Evolutionary conservation across 208 protist species (phyloP).

Genomic region (Crithidia sp.): DNA sequence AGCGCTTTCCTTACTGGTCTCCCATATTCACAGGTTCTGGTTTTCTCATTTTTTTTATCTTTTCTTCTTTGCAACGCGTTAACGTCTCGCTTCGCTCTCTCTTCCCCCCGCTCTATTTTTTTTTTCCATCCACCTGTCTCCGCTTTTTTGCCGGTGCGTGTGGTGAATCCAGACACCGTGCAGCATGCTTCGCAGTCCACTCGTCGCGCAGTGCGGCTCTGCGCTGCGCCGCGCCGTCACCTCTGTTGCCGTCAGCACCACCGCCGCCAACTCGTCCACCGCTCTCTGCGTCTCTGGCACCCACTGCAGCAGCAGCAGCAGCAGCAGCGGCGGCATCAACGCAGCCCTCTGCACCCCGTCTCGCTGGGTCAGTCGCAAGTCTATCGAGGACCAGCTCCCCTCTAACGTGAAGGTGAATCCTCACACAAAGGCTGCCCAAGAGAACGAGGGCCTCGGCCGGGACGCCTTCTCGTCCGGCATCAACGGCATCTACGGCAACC

Average conservation of each 20-base stretch:
- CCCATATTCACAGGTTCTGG: not conserved
- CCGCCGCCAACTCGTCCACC: not conserved
- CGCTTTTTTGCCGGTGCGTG: not conserved
- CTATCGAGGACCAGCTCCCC: constrained; percentile 46
- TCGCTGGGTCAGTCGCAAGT: constrained; percentile 26
- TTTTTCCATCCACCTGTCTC: not conserved
- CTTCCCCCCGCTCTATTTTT: not conserved
- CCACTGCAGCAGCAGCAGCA: too few species aligned
- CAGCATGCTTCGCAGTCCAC: not conserved
- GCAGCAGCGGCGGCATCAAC: too few species aligned
- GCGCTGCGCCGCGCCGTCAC: not conserved
- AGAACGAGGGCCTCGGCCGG: constrained; percentile 28
- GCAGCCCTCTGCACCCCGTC: not conserved
- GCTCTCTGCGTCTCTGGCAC: not conserved
- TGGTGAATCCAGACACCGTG: not conserved
- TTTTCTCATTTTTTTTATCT: not conserved
- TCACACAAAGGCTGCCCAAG: constrained; percentile 12
- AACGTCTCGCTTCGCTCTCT: too few species aligned
- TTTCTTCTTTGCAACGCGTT: constrained; percentile 1
- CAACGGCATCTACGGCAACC: constrained; percentile 82
- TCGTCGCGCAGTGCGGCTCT: not conserved
- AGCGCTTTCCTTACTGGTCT: too few species aligned
- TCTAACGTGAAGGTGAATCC: constrained; percentile 47
- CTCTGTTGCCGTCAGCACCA: not conserved
- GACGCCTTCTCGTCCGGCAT: constrained; percentile 59